These are phyloP conservation scores for Anthracocystis walkeri DNA, from an alignment of 1,284 basidiomycete genomes.

Conservation along the genomic window DNA sequence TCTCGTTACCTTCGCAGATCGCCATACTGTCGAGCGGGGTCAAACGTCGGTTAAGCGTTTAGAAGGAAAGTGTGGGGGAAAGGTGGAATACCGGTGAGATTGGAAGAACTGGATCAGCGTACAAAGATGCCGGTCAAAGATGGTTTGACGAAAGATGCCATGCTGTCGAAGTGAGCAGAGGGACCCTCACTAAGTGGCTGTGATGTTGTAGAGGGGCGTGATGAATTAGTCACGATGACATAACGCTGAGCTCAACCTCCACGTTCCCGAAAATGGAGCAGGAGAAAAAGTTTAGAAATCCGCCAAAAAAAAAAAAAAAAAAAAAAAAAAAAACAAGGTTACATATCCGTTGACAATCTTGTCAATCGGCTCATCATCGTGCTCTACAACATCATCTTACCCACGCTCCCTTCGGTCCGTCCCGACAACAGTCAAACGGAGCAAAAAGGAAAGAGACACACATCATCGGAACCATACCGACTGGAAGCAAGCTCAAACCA, in stretches of 20 bases:
- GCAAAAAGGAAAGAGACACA: background rate
- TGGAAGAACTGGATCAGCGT: no score
- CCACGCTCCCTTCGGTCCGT: background rate
- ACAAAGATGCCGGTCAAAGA: no score
- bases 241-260: constrained; percentile 10
- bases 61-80: no score
- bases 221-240: constrained; percentile 1
- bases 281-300: background rate
- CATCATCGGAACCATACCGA: background rate
- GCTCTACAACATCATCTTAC: background rate
- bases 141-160: no score
- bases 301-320: constrained; percentile 8
- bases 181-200: no score
- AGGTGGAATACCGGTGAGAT: no score
- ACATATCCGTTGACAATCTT: background rate
- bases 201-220: no score
- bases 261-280: constrained; percentile 3
- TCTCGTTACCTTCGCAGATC: no score
- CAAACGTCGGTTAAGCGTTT: no score
- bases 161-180: no score
- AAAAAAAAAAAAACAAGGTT: background rate
- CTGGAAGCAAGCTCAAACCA: background rate
- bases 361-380: constrained; percentile 15
- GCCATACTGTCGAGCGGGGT: no score
- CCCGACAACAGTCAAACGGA: constrained; percentile 1